These are phyloP conservation scores for Hibiscus tridactylites DNA, from an alignment of 345 rosid genomes.

Conservation along the genomic window DNA sequence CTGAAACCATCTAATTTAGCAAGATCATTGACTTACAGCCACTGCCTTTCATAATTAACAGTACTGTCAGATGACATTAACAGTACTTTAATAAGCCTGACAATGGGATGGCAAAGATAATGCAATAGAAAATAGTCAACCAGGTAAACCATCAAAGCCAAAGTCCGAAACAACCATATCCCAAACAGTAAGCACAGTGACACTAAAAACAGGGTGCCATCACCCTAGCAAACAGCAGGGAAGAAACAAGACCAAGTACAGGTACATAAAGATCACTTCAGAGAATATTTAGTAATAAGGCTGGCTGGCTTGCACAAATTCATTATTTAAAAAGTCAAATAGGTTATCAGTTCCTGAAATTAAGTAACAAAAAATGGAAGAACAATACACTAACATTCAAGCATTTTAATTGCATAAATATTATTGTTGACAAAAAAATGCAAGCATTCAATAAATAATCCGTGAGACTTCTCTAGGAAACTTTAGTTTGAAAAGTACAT, in stretches of 20 bases:
- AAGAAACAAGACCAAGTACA: too few relatives aligned
- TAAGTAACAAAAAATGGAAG: background rate
- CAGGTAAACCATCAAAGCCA: too few relatives aligned
- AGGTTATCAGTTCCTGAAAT: background rate
- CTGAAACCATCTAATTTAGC: background rate
- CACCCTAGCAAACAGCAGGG: too few relatives aligned
- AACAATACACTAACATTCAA: background rate
- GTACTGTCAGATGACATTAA: background rate
- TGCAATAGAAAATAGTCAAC: too few relatives aligned
- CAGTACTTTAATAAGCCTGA: too few relatives aligned
- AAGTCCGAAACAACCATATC: too few relatives aligned
- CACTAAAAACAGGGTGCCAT: too few relatives aligned
- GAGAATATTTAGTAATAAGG: background rate
- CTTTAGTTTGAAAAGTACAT: background rate
- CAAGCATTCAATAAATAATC: background rate
- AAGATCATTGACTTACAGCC: background rate
- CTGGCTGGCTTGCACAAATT: background rate
- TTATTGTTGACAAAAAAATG: background rate
- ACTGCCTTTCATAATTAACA: background rate
- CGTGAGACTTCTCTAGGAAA: background rate
- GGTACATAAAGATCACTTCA: too few relatives aligned
- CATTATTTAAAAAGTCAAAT: background rate
- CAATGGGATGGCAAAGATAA: too few relatives aligned
- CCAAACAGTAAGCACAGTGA: too few relatives aligned
- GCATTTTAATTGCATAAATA: background rate